phyloP scores from a whole-genome alignment of 73 alveolate genomes.

The Symbiodinium pilosum region DNA sequence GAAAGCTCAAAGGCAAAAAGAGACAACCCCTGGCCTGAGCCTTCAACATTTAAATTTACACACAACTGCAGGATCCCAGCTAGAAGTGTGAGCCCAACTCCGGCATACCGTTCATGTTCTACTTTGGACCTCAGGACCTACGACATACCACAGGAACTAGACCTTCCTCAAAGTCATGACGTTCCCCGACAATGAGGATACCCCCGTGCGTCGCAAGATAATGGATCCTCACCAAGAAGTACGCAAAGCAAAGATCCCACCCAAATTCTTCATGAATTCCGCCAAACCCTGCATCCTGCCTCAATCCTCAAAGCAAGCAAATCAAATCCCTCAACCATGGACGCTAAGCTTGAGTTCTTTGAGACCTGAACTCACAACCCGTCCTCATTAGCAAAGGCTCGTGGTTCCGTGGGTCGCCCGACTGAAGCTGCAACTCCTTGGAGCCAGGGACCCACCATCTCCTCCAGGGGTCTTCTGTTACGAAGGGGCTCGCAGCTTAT shows the following conservation, averaged over 20 bases:
- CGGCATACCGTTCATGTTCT: too few species aligned
- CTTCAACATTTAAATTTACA: too few species aligned
- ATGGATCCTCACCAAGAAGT: too few species aligned
- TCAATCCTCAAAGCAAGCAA: background rate
- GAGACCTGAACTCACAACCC: too few species aligned
- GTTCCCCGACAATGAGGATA: too few species aligned
- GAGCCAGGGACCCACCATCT: background rate
- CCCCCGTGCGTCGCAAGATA: too few species aligned
- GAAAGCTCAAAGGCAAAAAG: background rate
- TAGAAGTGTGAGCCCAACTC: background rate
- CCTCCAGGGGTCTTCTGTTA: background rate
- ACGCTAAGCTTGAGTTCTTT: background rate
- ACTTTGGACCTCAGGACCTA: too few species aligned
- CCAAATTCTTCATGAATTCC: too few species aligned
- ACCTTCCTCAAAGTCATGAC: too few species aligned
- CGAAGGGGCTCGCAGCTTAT: background rate
- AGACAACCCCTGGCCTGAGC: background rate
- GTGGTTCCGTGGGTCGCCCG: background rate
- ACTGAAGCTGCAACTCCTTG: background rate
- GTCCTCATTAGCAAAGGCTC: background rate
- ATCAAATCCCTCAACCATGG: background rate
- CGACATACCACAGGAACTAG: too few species aligned
- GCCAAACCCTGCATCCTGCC: background rate
- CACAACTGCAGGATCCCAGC: background rate
- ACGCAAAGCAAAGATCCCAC: too few species aligned